Evolutionary conservation across 495 filamentous ascomycete species (phyloP).

Genomic region (Aspergillus panamensis): DNA sequence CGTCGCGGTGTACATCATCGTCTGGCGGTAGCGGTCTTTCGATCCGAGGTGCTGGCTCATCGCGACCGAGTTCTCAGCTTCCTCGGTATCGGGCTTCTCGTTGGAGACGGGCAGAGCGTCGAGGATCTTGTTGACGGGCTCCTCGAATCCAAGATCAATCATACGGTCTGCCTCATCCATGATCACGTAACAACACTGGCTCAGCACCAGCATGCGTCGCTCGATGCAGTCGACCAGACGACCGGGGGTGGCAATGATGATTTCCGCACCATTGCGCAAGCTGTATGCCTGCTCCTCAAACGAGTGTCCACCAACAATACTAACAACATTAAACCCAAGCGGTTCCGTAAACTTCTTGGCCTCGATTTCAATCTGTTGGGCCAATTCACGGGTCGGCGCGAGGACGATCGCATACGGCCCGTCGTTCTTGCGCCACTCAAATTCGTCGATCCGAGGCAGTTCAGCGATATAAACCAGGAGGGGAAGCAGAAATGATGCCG

Average conservation of each 20-base stretch:
- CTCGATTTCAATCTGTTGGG: slow-evolving; percentile 95
- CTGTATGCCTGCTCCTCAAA: slow-evolving; percentile 93
- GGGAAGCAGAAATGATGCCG: slow-evolving; percentile 89
- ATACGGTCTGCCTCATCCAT: slow-evolving; percentile 99
- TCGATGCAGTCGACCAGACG: slow-evolving; percentile 97
- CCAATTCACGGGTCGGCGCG: slow-evolving; percentile 96
- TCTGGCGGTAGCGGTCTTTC: slow-evolving; percentile 89
- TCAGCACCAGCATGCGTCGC: slow-evolving; percentile 82
- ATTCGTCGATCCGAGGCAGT: slow-evolving; percentile 77
- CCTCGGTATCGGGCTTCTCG: slow-evolving; percentile 94
- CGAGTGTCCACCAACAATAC: slow-evolving; percentile 94
- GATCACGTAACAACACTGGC: slow-evolving; percentile 97
- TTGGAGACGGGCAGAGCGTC: slow-evolving; percentile 94
- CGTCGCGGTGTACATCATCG: slow-evolving; percentile 99
- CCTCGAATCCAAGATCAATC: slow-evolving; percentile 98
- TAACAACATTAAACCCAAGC: slow-evolving; percentile 91
- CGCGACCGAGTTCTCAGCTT: slow-evolving; percentile 78
- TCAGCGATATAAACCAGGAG: slow-evolving; percentile 96
- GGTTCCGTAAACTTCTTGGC: slow-evolving; percentile 90
- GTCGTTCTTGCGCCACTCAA: slow-evolving; percentile 79
- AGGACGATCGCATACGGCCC: slow-evolving; percentile 96
- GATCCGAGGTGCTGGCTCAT: slow-evolving; percentile 83
- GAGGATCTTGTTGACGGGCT: slow-evolving; percentile 96
- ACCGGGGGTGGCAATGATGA: slow-evolving; percentile 97
- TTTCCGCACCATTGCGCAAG: slow-evolving; percentile 92